phyloP scores from a whole-genome alignment of 1,284 basidiomycete species.

The Trichosporon sp. region DNA sequence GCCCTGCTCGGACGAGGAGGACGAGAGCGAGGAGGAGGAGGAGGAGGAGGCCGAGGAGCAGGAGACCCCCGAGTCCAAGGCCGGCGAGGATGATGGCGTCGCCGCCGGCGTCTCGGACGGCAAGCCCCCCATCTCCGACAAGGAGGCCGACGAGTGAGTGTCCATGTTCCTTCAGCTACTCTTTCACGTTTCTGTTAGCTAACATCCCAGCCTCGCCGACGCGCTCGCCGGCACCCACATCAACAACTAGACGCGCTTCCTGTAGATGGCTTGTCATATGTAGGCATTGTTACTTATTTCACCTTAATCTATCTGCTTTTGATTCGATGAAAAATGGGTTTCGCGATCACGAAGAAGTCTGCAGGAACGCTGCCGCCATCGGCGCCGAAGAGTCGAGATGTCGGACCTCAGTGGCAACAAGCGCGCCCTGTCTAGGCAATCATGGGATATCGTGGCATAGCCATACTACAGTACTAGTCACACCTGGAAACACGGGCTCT shows the following conservation, averaged over 20 bases:
- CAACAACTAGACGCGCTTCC: constrained; percentile 27
- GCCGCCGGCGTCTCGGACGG: constrained; percentile 42
- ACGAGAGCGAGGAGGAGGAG: constrained; percentile 59
- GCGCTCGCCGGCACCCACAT: constrained; percentile 45
- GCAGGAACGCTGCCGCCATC: background rate
- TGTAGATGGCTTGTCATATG: constrained; percentile 19
- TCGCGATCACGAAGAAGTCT: background rate
- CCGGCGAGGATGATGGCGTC: constrained; percentile 45
- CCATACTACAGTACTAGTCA: constrained; percentile 21
- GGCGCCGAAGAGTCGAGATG: too few species aligned
- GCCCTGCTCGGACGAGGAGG: constrained; percentile 60
- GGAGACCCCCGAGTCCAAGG: constrained; percentile 55
- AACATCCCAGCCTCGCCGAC: constrained; percentile 47
- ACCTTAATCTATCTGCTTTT: background rate
- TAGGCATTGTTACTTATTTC: constrained; percentile 18
- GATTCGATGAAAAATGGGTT: constrained; percentile 8
- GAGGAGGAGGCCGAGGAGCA: constrained; percentile 55
- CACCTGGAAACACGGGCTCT: constrained; percentile 11
- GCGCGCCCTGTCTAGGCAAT: background rate
- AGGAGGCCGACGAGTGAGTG: constrained; percentile 53
- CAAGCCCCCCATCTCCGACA: constrained; percentile 41
- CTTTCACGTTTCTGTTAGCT: background rate
- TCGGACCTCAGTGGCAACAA: background rate
- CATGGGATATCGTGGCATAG: constrained; percentile 18
- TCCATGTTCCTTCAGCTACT: background rate